Percentiles rank a stretch among this genome's conserved stretches.
phyloP scores from a whole-genome alignment of 2,329 filamentous ascomycete species.

The Chaetomiaceae sp. region DNA sequence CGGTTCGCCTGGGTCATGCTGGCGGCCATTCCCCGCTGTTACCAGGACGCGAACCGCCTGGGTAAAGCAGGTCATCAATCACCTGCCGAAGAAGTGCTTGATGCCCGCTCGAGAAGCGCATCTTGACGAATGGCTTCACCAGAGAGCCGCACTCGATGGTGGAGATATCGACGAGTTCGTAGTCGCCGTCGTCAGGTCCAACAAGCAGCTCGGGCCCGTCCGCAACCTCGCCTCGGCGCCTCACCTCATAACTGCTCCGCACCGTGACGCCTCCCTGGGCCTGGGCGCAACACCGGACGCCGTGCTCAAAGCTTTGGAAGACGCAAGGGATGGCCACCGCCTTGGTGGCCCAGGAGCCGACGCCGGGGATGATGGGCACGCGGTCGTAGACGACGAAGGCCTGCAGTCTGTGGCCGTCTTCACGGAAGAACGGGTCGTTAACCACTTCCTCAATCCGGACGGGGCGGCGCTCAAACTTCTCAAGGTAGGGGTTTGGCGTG shows the following conservation, averaged over 20 bases:
- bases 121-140: constrained; percentile 31
- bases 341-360: constrained; percentile 30
- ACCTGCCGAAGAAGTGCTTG: constrained; percentile 29
- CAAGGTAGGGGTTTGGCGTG: constrained; percentile 33
- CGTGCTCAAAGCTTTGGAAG: constrained; percentile 37
- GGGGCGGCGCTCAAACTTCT: constrained; percentile 32
- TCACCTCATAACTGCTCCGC: constrained; percentile 34
- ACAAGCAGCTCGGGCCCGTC: constrained; percentile 8
- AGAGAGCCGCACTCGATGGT: constrained; percentile 29
- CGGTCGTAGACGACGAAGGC: constrained; percentile 32
- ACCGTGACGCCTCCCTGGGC: constrained; percentile 39
- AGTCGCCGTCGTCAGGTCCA: constrained; percentile 20
- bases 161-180: constrained; percentile 32
- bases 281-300: constrained; percentile 38
- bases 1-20: not conserved
- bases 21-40: too few species aligned
- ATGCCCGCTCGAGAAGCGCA: constrained; percentile 28
- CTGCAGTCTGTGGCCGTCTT: constrained; percentile 26
- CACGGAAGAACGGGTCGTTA: constrained; percentile 38
- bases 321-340: constrained; percentile 37
- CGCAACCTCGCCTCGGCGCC: constrained; percentile 21
- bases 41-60: not conserved
- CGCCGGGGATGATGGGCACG: constrained; percentile 36
- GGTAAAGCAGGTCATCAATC: constrained; percentile 20
- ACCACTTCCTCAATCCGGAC: constrained; percentile 30